Evolutionary conservation across 1,139 yeast genomes (phyloP).

Genomic region (Lodderomyces theae): DNA sequence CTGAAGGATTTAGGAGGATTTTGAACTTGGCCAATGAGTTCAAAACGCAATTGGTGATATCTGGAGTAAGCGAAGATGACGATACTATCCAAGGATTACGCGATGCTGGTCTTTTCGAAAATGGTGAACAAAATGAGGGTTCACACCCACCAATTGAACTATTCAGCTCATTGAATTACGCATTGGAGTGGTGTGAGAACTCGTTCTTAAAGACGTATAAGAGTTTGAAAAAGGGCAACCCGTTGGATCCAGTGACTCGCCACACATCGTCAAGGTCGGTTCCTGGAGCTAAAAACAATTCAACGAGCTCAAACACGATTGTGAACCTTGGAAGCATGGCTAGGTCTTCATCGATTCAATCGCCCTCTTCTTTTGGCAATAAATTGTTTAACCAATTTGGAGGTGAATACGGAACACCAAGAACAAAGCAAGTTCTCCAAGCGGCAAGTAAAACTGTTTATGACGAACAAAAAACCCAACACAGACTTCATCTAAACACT

Average conservation of each 20-base stretch:
- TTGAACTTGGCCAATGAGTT: constrained; percentile 72
- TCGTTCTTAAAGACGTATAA: constrained; percentile 72
- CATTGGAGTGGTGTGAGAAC: constrained; percentile 96
- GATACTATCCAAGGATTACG: constrained; percentile 61
- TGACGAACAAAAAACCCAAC: constrained; percentile 38
- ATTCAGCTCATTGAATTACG: constrained; percentile 76
- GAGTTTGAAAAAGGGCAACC: constrained; percentile 21
- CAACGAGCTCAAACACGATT: background rate
- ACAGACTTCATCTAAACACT: constrained; percentile 23
- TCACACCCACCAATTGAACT: constrained; percentile 46
- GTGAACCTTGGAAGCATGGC: constrained; percentile 2
- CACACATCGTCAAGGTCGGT: constrained; percentile 8
- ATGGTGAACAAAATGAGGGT: constrained; percentile 18
- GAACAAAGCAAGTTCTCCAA: constrained; percentile 57
- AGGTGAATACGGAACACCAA: constrained; percentile 51
- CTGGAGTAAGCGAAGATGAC: constrained; percentile 68
- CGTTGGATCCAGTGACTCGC: background rate
- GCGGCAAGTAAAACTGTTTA: constrained; percentile 59
- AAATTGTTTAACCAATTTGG: constrained; percentile 16
- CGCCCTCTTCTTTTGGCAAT: constrained; percentile 12
- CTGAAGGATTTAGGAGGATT: constrained; percentile 90
- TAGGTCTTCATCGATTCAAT: constrained; percentile 14
- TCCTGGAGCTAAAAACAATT: constrained; percentile 9
- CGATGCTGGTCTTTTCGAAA: constrained; percentile 70
- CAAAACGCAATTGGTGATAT: constrained; percentile 68